Conservation (phyloP, 345 rosid genomes). For the Linum trigynum region DNA sequence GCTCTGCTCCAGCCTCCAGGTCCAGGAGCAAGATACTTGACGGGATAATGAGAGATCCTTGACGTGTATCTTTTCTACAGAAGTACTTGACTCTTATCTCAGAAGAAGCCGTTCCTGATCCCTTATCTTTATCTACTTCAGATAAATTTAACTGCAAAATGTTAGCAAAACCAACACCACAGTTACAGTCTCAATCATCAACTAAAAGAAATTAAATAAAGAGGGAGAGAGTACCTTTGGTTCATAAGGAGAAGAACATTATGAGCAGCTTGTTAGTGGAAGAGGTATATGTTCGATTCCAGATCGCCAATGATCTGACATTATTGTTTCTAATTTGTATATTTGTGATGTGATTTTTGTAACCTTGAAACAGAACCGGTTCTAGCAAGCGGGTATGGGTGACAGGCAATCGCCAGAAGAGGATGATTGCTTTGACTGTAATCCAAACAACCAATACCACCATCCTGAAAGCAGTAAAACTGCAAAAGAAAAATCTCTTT, state of each 20-base stretch:
- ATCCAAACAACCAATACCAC: no score
- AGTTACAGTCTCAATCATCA: slow-evolving; percentile 7
- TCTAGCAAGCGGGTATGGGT: no score
- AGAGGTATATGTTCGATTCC: no score
- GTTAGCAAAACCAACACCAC: slow-evolving; percentile 10
- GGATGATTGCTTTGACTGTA: no score
- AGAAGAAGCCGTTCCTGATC: slow-evolving; percentile 84
- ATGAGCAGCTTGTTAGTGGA: no score
- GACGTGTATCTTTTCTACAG: slow-evolving; percentile 16
- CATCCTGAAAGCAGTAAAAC: no score
- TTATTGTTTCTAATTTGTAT: no score
- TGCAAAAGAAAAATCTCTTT: no score
- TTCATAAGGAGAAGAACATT: slow-evolving; percentile 37
- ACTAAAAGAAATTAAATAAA: slow-evolving; percentile 3
- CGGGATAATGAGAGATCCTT: slow-evolving; percentile 14
- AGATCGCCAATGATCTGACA: no score
- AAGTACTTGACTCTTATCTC: slow-evolving; percentile 21
- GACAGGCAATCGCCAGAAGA: no score
- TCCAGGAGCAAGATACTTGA: slow-evolving; percentile 4
- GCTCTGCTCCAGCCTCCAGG: neutral
- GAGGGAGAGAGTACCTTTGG: slow-evolving; percentile 51
- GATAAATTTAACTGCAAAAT: slow-evolving; percentile 58
- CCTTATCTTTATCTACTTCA: slow-evolving; percentile 59
- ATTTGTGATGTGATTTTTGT: no score
- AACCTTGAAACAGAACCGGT: no score